Evolutionary conservation across 192 early-diverging fungal genomes (phyloP).

Genomic region (Entophlyctis helioformis): DNA sequence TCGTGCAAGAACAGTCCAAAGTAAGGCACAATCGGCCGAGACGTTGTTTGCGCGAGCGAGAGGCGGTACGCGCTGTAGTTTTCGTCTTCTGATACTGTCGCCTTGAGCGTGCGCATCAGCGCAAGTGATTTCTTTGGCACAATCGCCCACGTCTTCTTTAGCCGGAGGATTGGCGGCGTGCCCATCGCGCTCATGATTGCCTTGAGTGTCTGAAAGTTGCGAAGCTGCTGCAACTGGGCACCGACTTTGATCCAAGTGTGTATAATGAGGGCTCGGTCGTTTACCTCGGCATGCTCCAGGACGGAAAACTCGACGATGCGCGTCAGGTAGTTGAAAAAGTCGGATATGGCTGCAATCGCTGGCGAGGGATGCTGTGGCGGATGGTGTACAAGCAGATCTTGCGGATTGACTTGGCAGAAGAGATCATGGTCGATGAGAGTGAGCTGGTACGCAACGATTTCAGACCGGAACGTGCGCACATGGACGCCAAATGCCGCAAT

Average conservation of each 20-base stretch:
- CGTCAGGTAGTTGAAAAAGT: slow-evolving; percentile 76
- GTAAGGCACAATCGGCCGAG: slow-evolving; percentile 56
- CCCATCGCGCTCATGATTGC: slow-evolving; percentile 54
- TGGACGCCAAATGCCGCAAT: too few relatives aligned
- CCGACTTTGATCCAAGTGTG: slow-evolving; percentile 63
- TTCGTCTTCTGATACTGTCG: slow-evolving; percentile 51
- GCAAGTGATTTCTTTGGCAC: slow-evolving; percentile 53
- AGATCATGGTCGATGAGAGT: slow-evolving; percentile 58
- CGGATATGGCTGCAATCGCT: slow-evolving; percentile 51
- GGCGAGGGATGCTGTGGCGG: slow-evolving; percentile 45
- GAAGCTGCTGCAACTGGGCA: slow-evolving; percentile 33
- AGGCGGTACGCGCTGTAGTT: slow-evolving; percentile 65
- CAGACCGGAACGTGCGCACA: too few relatives aligned
- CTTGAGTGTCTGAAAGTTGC: slow-evolving; percentile 62
- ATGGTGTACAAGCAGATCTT: slow-evolving; percentile 42
- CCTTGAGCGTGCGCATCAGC: slow-evolving; percentile 35
- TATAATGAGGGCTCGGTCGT: slow-evolving; percentile 45
- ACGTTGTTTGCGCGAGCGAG: slow-evolving; percentile 29
- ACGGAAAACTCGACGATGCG: slow-evolving; percentile 61
- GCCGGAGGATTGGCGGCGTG: slow-evolving; percentile 54
- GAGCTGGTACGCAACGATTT: slow-evolving; percentile 60
- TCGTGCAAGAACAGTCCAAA: slow-evolving; percentile 67
- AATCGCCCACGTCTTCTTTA: slow-evolving; percentile 60
- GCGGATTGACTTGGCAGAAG: slow-evolving; percentile 47
- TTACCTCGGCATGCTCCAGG: slow-evolving; percentile 40